Evolutionary conservation across 768 basidiomycete genomes (phyloP).

Genomic region (Naganishia vishniacii): DNA sequence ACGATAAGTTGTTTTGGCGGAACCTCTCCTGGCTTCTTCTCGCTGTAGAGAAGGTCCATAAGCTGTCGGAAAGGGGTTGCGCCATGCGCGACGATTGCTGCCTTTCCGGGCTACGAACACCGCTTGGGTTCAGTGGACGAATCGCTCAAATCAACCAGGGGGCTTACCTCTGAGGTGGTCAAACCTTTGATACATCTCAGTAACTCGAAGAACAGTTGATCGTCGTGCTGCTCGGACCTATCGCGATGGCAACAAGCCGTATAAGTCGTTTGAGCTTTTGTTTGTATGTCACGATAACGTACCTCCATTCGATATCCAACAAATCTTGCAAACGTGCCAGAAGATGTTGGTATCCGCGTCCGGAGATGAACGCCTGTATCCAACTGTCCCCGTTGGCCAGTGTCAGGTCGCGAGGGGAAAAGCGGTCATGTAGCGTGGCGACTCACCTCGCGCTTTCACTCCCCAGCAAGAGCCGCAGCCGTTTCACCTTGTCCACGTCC

Average conservation of each 20-base stretch:
- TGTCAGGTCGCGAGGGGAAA: too few species aligned
- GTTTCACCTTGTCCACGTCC: conserved; percentile 81
- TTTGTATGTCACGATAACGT: conserved; percentile 36
- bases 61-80: conserved; percentile 84
- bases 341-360: conserved; percentile 79
- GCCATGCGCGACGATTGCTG: conserved; percentile 79
- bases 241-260: too few species aligned
- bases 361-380: conserved; percentile 76
- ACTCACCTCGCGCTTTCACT: conserved; percentile 82
- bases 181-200: conserved; percentile 90
- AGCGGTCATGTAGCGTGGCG: too few species aligned
- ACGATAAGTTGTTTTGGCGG: conserved; percentile 81
- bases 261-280: too few species aligned
- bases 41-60: conserved; percentile 78
- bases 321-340: conserved; percentile 81
- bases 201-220: conserved; percentile 84
- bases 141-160: neutral
- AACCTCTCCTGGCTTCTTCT: conserved; percentile 96
- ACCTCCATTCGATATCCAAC: conserved; percentile 96
- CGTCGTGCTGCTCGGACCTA: conserved; percentile 97
- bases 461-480: conserved; percentile 73
- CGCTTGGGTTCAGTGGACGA: neutral
- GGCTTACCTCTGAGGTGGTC: conserved; percentile 56
- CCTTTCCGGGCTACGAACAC: conserved; percentile 64
- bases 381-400: too few species aligned